Evolutionary conservation across 2,329 filamentous ascomycete genomes (phyloP).

Genomic region (Botrytis pseudocinerea): DNA sequence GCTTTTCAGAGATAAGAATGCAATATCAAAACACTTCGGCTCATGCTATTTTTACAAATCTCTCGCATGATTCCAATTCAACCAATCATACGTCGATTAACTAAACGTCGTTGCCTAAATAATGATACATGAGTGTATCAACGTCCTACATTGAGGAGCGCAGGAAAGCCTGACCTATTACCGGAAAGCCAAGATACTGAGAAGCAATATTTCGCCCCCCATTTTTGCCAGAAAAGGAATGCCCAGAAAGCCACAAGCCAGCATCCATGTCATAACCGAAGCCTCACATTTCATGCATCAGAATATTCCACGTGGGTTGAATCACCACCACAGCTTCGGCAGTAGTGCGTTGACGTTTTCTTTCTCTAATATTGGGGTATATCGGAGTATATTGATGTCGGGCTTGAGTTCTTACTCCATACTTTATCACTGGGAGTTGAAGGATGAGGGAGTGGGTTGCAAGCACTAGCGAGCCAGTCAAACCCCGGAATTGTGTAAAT

Average conservation of each 20-base stretch:
- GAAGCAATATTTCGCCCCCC: conserved; percentile 2
- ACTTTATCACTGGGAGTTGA: neutral
- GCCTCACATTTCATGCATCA: conserved; percentile 6
- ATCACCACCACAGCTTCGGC: neutral
- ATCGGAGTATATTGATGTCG: neutral
- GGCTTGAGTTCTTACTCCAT: neutral
- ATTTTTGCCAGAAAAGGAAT: neutral
- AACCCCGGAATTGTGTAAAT: accelerated
- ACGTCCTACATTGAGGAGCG: neutral
- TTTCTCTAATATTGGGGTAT: neutral
- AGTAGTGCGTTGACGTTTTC: neutral
- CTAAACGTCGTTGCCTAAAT: conserved; percentile 16
- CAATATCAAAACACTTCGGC: neutral
- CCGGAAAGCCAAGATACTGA: conserved; percentile 6
- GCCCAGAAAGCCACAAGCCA: conserved; percentile 12
- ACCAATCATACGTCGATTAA: neutral
- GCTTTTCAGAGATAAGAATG: neutral
- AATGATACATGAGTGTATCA: neutral
- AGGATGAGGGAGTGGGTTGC: neutral
- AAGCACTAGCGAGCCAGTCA: neutral
- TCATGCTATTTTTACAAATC: neutral
- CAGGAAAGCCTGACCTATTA: neutral
- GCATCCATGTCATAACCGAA: neutral
- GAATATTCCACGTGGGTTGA: conserved; percentile 15
- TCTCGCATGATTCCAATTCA: neutral